Base-by-base conservation (phyloP, 2,329 filamentous ascomycete genomes). In the Cytospora schulzeri region DNA sequence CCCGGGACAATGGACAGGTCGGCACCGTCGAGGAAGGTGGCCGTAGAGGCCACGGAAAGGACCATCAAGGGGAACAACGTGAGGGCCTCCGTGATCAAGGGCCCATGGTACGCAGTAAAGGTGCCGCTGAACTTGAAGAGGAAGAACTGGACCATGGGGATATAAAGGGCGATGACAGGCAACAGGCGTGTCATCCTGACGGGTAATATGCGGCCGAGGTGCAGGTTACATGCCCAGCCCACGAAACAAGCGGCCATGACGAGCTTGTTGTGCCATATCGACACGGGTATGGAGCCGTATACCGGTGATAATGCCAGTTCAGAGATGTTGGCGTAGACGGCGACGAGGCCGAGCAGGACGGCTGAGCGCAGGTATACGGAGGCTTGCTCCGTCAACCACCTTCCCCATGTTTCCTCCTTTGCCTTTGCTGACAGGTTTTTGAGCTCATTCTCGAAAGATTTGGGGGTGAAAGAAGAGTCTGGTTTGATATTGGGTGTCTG, bases 281-380 rank as follows among this genome's bases (percentile, higher is more conserved):
- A 84, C 0, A 92, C 82, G 1, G 94, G 91, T 45, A 96, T 91
- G 19, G 89, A 88, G 60, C 95, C 95, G 76, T 96, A 98, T 14
- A 96, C 90, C 2, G 95, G 95, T 24, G 92, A 91, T 38, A 98
- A 81, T 48, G 86, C 88, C 67, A 93, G 81, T 73, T 92, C 87
- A 0, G 91, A 94, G 64, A 90, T 85, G 67, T 88, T 87, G 55
- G 90, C 88, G 66, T 85, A 87, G 51, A 88, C 73, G 53, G 88
- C 91, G 12, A 85, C 82, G 54, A 91, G 78, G 29, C 80, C 70
- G 67, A 88, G 78, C 19, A 88, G 72, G n/a, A 76, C 71, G 24
- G 72, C 69, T 2, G 78, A 75, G 67, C 78, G 77, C 67, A 75
- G 70, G 66, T 83, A 82, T 65, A 81, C 68, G 57, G 74, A 68